These are phyloP conservation scores for Cutaneotrichosporon mucoides DNA, from an alignment of 1,284 basidiomycete species.

Conservation along the genomic window DNA sequence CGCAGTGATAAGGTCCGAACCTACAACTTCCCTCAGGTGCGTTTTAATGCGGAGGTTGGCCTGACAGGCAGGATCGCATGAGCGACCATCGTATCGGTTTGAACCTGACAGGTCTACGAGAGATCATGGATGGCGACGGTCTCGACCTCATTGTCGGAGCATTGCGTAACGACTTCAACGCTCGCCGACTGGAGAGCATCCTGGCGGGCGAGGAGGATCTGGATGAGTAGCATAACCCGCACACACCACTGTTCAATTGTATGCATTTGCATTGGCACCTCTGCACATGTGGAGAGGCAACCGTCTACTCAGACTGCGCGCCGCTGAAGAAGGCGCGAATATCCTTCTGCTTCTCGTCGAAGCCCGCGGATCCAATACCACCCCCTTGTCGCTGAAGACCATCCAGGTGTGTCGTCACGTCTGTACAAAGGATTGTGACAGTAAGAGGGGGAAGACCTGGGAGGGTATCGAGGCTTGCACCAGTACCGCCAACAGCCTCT, in stretches of 20 bases:
- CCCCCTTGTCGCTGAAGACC: constrained; percentile 63
- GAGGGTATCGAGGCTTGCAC: neutral
- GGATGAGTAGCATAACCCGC: constrained; percentile 28
- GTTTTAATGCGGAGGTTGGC: too few species aligned
- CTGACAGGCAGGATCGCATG: constrained; percentile 64
- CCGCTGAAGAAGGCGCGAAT: constrained; percentile 74
- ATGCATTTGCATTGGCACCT: too few species aligned
- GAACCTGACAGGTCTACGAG: constrained; percentile 66
- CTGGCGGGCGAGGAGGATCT: constrained; percentile 52
- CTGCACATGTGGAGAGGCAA: too few species aligned
- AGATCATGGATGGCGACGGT: constrained; percentile 73
- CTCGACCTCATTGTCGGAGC: constrained; percentile 58
- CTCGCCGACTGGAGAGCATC: constrained; percentile 64
- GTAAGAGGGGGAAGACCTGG: constrained; percentile 25
- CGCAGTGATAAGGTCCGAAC: constrained; percentile 89
- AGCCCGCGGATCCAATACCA: constrained; percentile 66
- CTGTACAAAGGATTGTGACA: constrained; percentile 37
- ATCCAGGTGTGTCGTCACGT: constrained; percentile 48
- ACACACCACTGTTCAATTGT: too few species aligned
- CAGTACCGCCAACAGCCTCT: neutral
- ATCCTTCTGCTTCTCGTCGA: constrained; percentile 70
- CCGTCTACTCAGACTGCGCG: constrained; percentile 21
- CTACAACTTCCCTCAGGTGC: constrained; percentile 82
- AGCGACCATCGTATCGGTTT: constrained; percentile 86
- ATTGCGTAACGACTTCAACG: constrained; percentile 62